Conservation (phyloP, 176 grass and related monocot species). For the Sorghum bicolor region Sorghum_bicolor_NCBIv3 NC_012875.2:1895501-1896000, state of each 20-base stretch:
- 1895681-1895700: conserved; percentile 49
- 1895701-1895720: conserved; percentile 45
- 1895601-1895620: conserved; percentile 54
- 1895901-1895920: conserved; percentile 36
- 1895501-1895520: background rate
- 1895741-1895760: conserved; percentile 62
- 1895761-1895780: conserved; percentile 47
- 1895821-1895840: conserved; percentile 56
- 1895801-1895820: conserved; percentile 32
- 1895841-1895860: conserved; percentile 22
- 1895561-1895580: conserved; percentile 12
- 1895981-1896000: conserved; percentile 69
- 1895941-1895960: conserved; percentile 59
- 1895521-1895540: no score
- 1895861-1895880: conserved; percentile 15
- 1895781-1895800: conserved; percentile 47
- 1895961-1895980: conserved; percentile 55
- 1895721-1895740: conserved; percentile 40
- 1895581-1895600: no score
- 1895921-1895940: conserved; percentile 25
- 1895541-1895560: background rate
- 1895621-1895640: conserved; percentile 43
- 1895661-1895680: conserved; percentile 46
- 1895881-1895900: conserved; percentile 52
- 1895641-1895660: conserved; percentile 16